phyloP scores from a whole-genome alignment of 345 rosid species.

The Turnera subulata region DNA sequence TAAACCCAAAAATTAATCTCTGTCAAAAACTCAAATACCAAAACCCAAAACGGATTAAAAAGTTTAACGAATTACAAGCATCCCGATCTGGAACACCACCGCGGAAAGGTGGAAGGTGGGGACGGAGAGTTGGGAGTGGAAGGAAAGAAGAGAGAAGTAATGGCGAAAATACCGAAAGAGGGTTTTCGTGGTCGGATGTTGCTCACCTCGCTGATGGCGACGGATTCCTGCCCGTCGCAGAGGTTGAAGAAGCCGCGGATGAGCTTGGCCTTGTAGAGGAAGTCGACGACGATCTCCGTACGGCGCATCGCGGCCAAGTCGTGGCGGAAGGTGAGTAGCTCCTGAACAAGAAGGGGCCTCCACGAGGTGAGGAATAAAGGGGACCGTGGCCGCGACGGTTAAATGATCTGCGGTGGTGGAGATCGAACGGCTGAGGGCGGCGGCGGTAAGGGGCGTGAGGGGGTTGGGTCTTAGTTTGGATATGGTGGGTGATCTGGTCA shows the following conservation, averaged over 20 bases:
- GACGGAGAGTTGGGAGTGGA: too few relatives aligned
- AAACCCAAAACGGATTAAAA: too few relatives aligned
- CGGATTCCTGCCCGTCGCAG: conserved; percentile 98
- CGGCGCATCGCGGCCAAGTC: conserved; percentile 91
- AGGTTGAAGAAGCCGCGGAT: conserved; percentile 96
- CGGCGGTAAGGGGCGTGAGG: conserved; percentile 33
- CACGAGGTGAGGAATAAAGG: conserved; percentile 74
- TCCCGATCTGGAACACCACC: too few relatives aligned
- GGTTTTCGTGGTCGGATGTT: conserved; percentile 79
- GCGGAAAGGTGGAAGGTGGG: too few relatives aligned
- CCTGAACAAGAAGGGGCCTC: conserved; percentile 82
- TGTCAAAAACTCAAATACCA: too few relatives aligned
- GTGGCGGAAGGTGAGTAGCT: conserved; percentile 70
- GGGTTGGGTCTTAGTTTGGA: conserved; percentile 30
- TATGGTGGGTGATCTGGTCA: too few relatives aligned
- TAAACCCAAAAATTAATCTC: too few relatives aligned
- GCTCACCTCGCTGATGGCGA: conserved; percentile 90
- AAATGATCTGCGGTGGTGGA: conserved; percentile 68
- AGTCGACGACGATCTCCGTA: conserved; percentile 94
- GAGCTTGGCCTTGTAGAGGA: conserved; percentile 96
- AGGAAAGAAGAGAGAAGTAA: too few relatives aligned
- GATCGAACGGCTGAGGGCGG: conserved; percentile 50
- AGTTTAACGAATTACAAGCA: too few relatives aligned
- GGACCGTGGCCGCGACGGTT: conserved; percentile 78
- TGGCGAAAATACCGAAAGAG: too few relatives aligned